Base-by-base conservation (phyloP, 371 early-diverging fungal genomes). In the Mortierella polycephala region DNA sequence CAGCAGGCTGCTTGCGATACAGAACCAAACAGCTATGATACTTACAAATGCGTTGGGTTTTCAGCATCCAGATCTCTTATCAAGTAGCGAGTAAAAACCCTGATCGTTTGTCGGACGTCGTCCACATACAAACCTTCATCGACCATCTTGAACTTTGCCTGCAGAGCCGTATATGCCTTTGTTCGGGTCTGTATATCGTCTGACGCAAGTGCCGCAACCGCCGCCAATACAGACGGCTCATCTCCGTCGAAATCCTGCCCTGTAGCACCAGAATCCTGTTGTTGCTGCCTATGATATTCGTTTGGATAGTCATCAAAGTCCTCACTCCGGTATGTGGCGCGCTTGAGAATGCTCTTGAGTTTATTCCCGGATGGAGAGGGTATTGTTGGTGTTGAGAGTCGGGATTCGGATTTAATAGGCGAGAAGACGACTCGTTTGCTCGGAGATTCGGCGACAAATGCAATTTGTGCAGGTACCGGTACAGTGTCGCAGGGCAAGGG, bases 351-450 rank as follows among this genome's bases (percentile, higher is more conserved):
- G 7, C 75, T 53, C 46, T 60, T 64, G 55, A 64, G 58, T 10
- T 53, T 69, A 9, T n/a, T 37, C n/a, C 40, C 21, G 12, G 42
- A 20, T 10, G 51, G 11, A 5, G 16, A n/a, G 11, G 45, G 20
- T 39, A 14, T 45, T 37, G 37, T 64, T 16, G 75, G 65, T 12
- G 16, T 63, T 5, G 75, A 74, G 39, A 68, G 57, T 57, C 60
- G 59, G 1, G 69, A 69, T 16, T 67, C 68, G 46, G 59, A 69
- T 53, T 65, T 74, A 62, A 64, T 64, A 12, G 75, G 75, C 0
- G 75, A 74, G 16, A 74, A 74, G 1, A 58, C 69, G 14, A 74
- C 75, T 8, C 75, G 75, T 18, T 69, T 64, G 18, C 64, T 67
- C 11, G 75, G 75, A 10, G 75, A 74, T 11, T 64, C 75, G 11